Percentiles rank a stretch among this genome's conserved stretches.
phyloP scores from a whole-genome alignment of 208 protist species.

The Naegleria gruberi region DNA sequence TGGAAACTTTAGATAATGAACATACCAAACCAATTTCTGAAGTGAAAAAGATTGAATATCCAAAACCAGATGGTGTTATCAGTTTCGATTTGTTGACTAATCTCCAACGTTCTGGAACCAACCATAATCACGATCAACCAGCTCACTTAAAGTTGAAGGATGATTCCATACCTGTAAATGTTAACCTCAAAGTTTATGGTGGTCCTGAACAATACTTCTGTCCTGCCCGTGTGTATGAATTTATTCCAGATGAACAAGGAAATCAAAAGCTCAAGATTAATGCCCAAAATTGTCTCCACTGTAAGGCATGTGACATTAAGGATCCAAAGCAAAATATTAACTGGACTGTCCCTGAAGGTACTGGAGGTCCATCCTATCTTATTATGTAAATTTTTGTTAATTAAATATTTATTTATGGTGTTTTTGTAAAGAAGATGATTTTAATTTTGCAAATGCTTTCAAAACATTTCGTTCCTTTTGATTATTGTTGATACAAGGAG shows the following conservation, averaged over 20 bases:
- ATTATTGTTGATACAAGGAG: no score
- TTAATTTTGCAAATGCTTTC: no score
- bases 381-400: constrained; percentile 7
- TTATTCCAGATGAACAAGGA: constrained; percentile 48
- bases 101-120: constrained; percentile 82
- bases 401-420: background rate
- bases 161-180: constrained; percentile 52
- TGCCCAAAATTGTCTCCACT: constrained; percentile 96
- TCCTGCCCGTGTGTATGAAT: constrained; percentile 93
- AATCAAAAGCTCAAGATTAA: constrained; percentile 82
- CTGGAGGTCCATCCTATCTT: constrained; percentile 34
- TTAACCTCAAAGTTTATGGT: constrained; percentile 74
- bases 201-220: constrained; percentile 87
- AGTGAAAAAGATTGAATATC: constrained; percentile 80
- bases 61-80: constrained; percentile 86
- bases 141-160: constrained; percentile 72
- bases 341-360: constrained; percentile 86
- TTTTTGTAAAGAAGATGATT: no score
- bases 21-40: constrained; percentile 60
- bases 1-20: constrained; percentile 61
- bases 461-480: no score
- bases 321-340: constrained; percentile 94
- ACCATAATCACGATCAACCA: constrained; percentile 91
- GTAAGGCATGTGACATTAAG: constrained; percentile 97
- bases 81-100: constrained; percentile 94